A percentile compares a stretch with the other conserved stretches of the same genome.
Conservation (phyloP, 257 asterid genomes). For the Solanum stenotomum region DNA sequence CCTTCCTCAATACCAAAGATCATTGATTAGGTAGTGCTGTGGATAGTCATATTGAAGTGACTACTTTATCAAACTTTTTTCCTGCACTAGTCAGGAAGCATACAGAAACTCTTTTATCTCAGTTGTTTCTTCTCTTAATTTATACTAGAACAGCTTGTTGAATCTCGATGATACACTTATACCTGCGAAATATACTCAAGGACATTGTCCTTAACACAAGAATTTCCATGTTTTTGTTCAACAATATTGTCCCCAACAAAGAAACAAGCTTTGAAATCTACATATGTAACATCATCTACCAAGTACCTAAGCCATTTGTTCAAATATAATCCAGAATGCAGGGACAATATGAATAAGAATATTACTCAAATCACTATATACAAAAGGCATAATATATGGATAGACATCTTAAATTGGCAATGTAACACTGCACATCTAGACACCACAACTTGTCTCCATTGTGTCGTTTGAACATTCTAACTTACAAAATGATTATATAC, state of each 20-base stretch:
- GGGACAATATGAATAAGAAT: background rate
- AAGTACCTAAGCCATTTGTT: background rate
- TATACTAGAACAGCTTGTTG: background rate
- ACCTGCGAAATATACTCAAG: background rate
- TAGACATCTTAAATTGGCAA: background rate
- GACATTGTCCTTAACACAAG: background rate
- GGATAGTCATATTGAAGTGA: background rate
- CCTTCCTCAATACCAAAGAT: constrained; percentile 46
- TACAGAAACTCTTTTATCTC: background rate
- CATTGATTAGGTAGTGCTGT: constrained; percentile 30
- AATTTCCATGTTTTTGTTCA: background rate
- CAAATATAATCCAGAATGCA: background rate
- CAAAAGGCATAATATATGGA: background rate
- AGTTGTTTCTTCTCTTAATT: background rate
- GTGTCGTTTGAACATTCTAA: background rate
- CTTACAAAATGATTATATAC: background rate
- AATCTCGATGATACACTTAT: background rate
- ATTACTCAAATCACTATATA: background rate
- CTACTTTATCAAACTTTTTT: background rate
- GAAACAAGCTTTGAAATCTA: background rate
- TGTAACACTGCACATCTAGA: background rate
- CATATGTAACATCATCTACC: background rate
- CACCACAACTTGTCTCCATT: background rate
- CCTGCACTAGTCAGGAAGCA: background rate
- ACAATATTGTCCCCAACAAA: background rate